These are phyloP conservation scores for Zopfia rhizophila DNA, from an alignment of 2,329 filamentous ascomycete species.

Conservation along the genomic window DNA sequence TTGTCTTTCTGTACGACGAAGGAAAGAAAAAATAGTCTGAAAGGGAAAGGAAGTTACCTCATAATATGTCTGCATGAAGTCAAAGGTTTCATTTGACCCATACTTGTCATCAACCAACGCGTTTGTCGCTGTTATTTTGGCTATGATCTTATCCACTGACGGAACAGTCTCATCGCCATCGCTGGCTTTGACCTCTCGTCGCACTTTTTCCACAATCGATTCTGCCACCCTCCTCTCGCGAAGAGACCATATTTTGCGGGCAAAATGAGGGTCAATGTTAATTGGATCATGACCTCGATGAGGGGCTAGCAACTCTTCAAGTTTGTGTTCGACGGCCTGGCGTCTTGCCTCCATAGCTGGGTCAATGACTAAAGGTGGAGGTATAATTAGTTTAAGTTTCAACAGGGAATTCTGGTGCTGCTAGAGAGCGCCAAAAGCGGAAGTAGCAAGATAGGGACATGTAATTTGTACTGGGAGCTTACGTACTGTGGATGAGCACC, in stretches of 20 bases:
- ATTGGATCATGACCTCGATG: slow-evolving; percentile 11
- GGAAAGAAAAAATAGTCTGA: too few relatives aligned
- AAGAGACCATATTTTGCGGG: slow-evolving; percentile 9
- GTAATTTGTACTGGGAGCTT: too few relatives aligned
- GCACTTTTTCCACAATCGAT: too few relatives aligned
- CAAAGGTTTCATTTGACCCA: slow-evolving; percentile 56
- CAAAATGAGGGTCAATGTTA: slow-evolving; percentile 13
- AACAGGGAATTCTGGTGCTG: too few relatives aligned
- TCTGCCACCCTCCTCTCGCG: slow-evolving; percentile 13
- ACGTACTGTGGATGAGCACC: slow-evolving; percentile 10
- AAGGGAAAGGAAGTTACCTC: too few relatives aligned
- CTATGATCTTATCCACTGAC: slow-evolving; percentile 41
- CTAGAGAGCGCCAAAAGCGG: too few relatives aligned
- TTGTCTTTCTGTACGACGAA: too few relatives aligned
- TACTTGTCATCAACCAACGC: slow-evolving; percentile 7
- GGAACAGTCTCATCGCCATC: slow-evolving; percentile 52
- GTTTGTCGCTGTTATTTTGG: slow-evolving; percentile 1
- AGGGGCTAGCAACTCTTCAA: slow-evolving; percentile 11
- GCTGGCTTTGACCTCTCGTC: slow-evolving; percentile 5
- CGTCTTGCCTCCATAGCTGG: slow-evolving; percentile 11
- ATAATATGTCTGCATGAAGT: slow-evolving; percentile 15
- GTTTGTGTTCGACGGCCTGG: slow-evolving; percentile 9
- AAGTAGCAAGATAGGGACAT: too few relatives aligned
- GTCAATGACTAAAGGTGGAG: too few relatives aligned
- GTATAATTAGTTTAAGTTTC: too few relatives aligned